Conservation (phyloP, 78 protist species). For the Pelomyxa schiedti region DNA sequence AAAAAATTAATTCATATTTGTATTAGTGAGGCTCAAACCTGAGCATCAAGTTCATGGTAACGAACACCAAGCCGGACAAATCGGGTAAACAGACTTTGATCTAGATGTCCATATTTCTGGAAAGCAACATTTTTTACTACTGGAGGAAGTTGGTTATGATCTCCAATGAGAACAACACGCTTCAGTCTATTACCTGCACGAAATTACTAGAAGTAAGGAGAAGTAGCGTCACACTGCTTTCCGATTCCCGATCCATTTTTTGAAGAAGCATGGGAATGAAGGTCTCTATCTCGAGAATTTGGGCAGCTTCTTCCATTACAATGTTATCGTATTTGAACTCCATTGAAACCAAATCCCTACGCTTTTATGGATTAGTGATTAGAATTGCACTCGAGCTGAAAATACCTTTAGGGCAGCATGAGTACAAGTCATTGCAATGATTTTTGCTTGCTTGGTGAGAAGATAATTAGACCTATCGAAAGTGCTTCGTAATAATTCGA, state of each 20-base stretch:
- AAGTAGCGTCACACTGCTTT: slow-evolving; percentile 70
- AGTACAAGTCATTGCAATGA: slow-evolving; percentile 96
- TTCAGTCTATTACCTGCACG: slow-evolving; percentile 51
- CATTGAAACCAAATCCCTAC: slow-evolving; percentile 7
- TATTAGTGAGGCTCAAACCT: too few relatives aligned
- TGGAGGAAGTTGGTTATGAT: slow-evolving; percentile 95
- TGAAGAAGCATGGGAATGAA: slow-evolving; percentile 92
- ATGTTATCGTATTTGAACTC: slow-evolving; percentile 87
- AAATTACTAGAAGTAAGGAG: slow-evolving; percentile 31
- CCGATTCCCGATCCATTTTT: slow-evolving; percentile 10
- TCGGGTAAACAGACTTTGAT: slow-evolving; percentile 63
- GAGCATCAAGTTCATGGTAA: slow-evolving; percentile 53
- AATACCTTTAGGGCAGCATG: slow-evolving; percentile 83
- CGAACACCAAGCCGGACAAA: slow-evolving; percentile 72
- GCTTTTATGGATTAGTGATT: background rate
- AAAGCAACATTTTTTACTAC: slow-evolving; percentile 81
- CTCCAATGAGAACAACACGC: slow-evolving; percentile 88
- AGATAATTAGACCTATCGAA: slow-evolving; percentile 76
- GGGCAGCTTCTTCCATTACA: slow-evolving; percentile 91
- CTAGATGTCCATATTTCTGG: slow-evolving; percentile 63
- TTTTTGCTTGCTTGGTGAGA: slow-evolving; percentile 68
- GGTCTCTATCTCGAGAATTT: slow-evolving; percentile 88
- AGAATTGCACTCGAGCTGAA: background rate
- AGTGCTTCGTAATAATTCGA: slow-evolving; percentile 76
- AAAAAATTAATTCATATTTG: background rate